Percentiles rank a stretch among this genome's conserved stretches.
Evolutionary conservation across 1,139 yeast genomes (phyloP).

Genomic region (Magnusiomyces ingens): DNA sequence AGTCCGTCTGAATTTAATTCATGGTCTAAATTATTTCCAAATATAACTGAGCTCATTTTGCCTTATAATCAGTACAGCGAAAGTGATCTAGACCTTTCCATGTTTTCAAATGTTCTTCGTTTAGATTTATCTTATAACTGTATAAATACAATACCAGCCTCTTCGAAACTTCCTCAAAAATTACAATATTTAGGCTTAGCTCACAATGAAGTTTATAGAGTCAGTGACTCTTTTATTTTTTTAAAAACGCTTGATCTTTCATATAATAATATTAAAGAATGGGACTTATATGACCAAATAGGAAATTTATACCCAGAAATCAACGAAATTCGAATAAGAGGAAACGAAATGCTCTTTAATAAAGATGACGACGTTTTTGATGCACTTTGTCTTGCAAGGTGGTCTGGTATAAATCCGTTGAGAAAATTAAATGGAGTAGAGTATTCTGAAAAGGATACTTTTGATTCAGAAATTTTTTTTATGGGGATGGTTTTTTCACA

Average conservation of each 20-base stretch:
- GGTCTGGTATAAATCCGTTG: constrained; percentile 31
- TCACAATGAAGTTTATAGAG: constrained; percentile 21
- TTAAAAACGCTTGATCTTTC: constrained; percentile 7
- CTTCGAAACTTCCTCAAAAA: constrained; percentile 11
- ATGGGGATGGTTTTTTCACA: constrained; percentile 44
- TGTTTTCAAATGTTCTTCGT: constrained; percentile 20
- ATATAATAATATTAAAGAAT: constrained; percentile 31
- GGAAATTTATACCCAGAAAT: constrained; percentile 37
- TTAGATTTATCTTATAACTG: constrained; percentile 45
- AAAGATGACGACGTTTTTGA: constrained; percentile 12
- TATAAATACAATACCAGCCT: constrained; percentile 34
- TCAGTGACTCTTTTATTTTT: neutral
- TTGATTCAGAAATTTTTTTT: constrained; percentile 63
- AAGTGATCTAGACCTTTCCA: neutral
- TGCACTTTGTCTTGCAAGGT: constrained; percentile 45
- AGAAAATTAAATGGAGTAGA: constrained; percentile 50
- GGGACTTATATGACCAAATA: constrained; percentile 46
- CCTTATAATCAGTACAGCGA: constrained; percentile 39
- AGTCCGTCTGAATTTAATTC: constrained; percentile 26
- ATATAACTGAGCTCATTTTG: constrained; percentile 39
- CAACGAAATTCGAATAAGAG: constrained; percentile 41
- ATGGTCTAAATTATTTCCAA: constrained; percentile 40
- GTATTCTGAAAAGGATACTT: constrained; percentile 43
- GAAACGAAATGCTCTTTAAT: constrained; percentile 44
- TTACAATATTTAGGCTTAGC: constrained; percentile 18